Evolutionary conservation across 2,329 filamentous ascomycete species (phyloP), one percentile per base, ranked within the genome.

Genomic region (Fusarium multiceps): DNA sequence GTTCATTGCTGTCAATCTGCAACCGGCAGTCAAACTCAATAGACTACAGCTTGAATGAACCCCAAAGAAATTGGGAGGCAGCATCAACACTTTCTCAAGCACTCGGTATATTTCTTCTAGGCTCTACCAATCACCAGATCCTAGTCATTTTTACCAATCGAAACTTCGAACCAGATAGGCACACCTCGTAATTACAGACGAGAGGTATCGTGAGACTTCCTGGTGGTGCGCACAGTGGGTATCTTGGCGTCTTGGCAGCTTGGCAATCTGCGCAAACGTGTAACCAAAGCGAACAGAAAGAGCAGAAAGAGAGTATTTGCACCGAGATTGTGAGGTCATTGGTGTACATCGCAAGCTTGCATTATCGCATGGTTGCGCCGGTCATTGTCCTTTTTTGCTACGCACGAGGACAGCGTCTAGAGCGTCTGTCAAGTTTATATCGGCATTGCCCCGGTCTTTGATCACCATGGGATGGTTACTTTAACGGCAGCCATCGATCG

Each of bases 151-250:
- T 58, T 56, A 50, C 55, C 47, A 58, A 46, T 40, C 23, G 13
- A 34, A 49, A 41, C 30, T 28, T 47, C 55, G 42, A 37, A 51
- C 16, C 21, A 51, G 25, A 48, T 21, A 42, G 28, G 59, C 41
- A 45, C 59, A 63, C 55, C 42, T 60, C 55, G 47, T 59, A 54
- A 53, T 34, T 54, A 63, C 34, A 48, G 49, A 42, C 7, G 41
- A 53, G 42, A 23, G 14, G 32, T 57, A 59, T 72, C 55, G 59
- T 30, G 55, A 62, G 60, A 59, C 56, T 69, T 43, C 30, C 23
- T 64, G 55, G 72, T 73, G 72, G 72, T 74, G 72, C 74, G 68
- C 57, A 42, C 25, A 37, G 70, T 72, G 72, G 72, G 37, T 55
- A 59, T 71, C 59, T 67, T 30, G 28, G 28, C 28, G 62, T 34